These are phyloP conservation scores for Pythium utonaiense DNA, from an alignment of 352 stramenopile genomes.

Conservation along the genomic window DNA sequence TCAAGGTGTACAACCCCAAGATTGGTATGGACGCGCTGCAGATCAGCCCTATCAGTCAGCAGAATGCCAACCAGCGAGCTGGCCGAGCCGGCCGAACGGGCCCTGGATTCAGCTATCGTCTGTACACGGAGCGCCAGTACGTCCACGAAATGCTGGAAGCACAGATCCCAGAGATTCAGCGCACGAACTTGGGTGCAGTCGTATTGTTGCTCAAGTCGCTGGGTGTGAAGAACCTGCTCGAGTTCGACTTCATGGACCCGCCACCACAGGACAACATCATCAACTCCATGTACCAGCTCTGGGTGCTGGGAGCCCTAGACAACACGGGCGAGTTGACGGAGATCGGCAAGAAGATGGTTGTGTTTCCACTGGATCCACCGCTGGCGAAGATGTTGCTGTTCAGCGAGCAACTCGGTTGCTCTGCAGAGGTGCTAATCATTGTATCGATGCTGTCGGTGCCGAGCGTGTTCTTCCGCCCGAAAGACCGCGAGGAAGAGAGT, in stretches of 20 bases:
- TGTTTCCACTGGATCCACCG: conserved; percentile 97
- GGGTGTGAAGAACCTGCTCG: conserved; percentile 92
- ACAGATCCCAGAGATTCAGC: conserved; percentile 98
- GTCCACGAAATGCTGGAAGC: conserved; percentile 96
- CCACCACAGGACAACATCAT: conserved; percentile 96
- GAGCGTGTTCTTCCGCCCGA: conserved; percentile 95
- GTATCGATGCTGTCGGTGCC: conserved; percentile 97
- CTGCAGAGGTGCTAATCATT: conserved; percentile 94
- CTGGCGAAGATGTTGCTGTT: conserved; percentile 96
- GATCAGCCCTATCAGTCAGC: conserved; percentile 94
- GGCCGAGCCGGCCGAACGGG: conserved; percentile 92
- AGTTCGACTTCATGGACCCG: conserved; percentile 99
- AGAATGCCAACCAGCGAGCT: conserved; percentile 97
- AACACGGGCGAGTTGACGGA: conserved; percentile 96
- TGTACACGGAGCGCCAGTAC: conserved; percentile 98
- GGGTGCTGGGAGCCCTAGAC: conserved; percentile 97
- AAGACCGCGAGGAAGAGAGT: conserved; percentile 97
- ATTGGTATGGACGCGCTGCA: conserved; percentile 99
- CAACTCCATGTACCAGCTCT: conserved; percentile 99
- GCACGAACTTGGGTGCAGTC: conserved; percentile 97
- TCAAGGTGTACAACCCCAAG: conserved; percentile 99
- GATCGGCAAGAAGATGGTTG: conserved; percentile 97
- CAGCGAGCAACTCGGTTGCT: conserved; percentile 92
- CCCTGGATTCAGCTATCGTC: conserved; percentile 91
- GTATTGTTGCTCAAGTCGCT: conserved; percentile 98